Evolutionary conservation across 2,329 filamentous ascomycete genomes (phyloP), one percentile per base, ranked within the genome.

Genomic region (Nigrospora oryzae): DNA sequence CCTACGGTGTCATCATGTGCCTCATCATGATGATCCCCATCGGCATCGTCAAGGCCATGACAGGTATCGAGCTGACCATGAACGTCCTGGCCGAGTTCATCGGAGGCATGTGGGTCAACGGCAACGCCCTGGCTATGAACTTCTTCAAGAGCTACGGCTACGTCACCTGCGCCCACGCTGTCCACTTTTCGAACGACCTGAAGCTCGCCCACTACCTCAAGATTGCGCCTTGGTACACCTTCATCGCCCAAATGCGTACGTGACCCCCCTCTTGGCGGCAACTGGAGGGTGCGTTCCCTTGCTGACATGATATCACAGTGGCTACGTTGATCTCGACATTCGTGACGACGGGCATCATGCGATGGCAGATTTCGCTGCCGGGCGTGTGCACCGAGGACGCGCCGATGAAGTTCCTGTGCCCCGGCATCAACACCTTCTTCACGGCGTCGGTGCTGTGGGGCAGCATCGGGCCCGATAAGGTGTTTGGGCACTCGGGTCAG

Each of bases 51-150:
- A 71, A 69, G 54, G 71, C 73, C 44, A 75, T 73, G 61, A 76
- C 71, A 2, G 72, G 71, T 43, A 65, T 74, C 32, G 68, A 74
- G 49, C 70, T 74, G 5, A 73, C 66, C 2, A 63, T 75, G 33
- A 74, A 75, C 51, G 73, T 77, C 4, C 60, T 78, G 6, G 70
- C 72, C 36, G 72, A 75, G 57, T 71, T 77, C 37, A 70, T 76
- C 36, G 72, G 70, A 42, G 73, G 73, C n/a, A 69, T 67, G 6
- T 67, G 63, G 50, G 67, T 73, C 12, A 66, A 69, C 31, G 73
- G 73, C 28, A 74, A 74, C 42, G 70, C 71, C 0, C 53, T 75
- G 43, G 70, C 68, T 41, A 75, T 75, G 69, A 75, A 74, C 60
- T 74, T 68, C 51, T 75, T 77, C 65, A 75, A 75, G 62, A 68